A percentile compares a stretch with the other conserved stretches of the same genome.
Conservation (phyloP, 257 asterid genomes). For the Nicotiana knightiana region DNA sequence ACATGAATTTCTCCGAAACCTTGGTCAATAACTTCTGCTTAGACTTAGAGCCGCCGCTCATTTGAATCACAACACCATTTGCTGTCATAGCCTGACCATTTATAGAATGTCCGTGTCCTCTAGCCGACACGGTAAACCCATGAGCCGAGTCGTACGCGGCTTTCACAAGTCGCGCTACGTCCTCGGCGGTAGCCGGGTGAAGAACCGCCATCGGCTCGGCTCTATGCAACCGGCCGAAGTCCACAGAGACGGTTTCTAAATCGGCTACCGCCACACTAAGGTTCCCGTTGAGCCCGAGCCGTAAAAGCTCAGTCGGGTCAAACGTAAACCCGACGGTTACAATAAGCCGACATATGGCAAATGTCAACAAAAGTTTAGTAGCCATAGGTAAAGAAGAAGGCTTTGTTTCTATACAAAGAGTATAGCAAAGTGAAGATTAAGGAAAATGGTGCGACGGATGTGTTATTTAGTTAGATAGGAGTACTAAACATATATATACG, state of each 20-base stretch:
- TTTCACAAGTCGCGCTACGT: constrained; percentile 49
- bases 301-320: constrained; percentile 40
- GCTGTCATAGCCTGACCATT: constrained; percentile 65
- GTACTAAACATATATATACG: too few species aligned
- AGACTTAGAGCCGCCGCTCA: constrained; percentile 29
- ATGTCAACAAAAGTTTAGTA: constrained; percentile 35
- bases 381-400: constrained; percentile 22
- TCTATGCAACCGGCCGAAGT: constrained; percentile 45
- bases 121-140: constrained; percentile 57
- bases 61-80: constrained; percentile 54
- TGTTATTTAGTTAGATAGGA: too few species aligned
- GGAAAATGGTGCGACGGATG: not conserved
- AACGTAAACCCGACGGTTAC: constrained; percentile 60
- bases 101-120: constrained; percentile 84
- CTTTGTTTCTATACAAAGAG: not conserved
- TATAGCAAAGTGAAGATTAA: not conserved
- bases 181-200: constrained; percentile 47
- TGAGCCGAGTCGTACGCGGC: constrained; percentile 50
- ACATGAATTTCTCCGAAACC: constrained; percentile 45
- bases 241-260: constrained; percentile 36
- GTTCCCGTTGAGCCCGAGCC: constrained; percentile 32
- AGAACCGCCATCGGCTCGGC: constrained; percentile 57
- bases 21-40: constrained; percentile 17
- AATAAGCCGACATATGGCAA: constrained; percentile 55
- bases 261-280: constrained; percentile 49